Base-by-base conservation (phyloP, 768 basidiomycete genomes). In the Russula virescens region DNA sequence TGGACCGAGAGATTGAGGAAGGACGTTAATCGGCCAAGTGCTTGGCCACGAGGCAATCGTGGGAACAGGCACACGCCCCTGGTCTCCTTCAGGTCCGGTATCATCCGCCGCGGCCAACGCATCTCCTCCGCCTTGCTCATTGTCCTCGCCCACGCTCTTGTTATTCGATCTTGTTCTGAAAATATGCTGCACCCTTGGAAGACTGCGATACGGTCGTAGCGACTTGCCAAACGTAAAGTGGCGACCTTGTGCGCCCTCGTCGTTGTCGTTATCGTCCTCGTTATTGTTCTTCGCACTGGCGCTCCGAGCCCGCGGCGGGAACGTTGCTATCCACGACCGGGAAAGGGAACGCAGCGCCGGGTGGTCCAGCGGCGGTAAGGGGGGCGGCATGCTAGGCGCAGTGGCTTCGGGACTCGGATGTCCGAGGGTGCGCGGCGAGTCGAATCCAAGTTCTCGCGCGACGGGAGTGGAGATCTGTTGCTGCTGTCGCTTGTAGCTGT, bases 331-430 rank as follows among this genome's bases (percentile, higher is more conserved):
- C 51, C 38, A 43, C 10, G 26, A 25, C 23, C 38, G 23, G 14
- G 53, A 21, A 5, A 14, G 23, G 25, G 53, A 21, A 3, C 19
- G 23, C 19, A 58, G 46, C 1, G 47, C 51, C 0, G 76, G 75
- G 63, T 75, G 85, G 57, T 78, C 73, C 31, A 84, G 76, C 18
- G 81, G 76, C n/a, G 84, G 83, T 40, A 86, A 68, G 16, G 84
- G 83, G 10, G 84, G 84, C 34, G 74, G 69, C 21, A 77, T 75
- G 66, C 43, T 62, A 66, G 21, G 66, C 62, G 54, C 61, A 67
- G 68, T 54, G 67, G 65, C 50, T 55, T 64, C 64, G 54, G 76
- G 77, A 21, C 78, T 76, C 8, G 72, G 73, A 38, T 73, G 61
- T 10, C 79, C 79, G 62, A 78, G 77, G 0, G 79, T 80, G 58